Base-by-base conservation (phyloP, 805 yeast species). In the Pichia sporocuriosa region DNA sequence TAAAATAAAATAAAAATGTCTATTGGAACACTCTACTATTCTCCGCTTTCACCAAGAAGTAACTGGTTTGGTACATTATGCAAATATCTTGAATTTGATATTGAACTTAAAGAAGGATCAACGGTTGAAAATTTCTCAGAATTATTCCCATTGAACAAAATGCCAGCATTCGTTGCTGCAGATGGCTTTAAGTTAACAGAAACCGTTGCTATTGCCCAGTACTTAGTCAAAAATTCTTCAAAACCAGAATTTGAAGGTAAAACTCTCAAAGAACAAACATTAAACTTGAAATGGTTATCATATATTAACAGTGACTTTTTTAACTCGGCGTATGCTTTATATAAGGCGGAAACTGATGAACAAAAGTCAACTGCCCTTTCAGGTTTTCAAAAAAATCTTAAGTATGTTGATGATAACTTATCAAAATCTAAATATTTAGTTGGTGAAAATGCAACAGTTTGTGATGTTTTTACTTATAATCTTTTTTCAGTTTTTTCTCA, bases 231-330 rank as follows among this genome's bases (percentile, higher is more conserved):
- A 4, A 55, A 64, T 27, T 54, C 59, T 19, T 65, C 62, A 28
- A 78, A 32, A 9, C 46, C 49, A 24, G 40, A 72, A 79, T 68
- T 74, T 42, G 51, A 38, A 36, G 96, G 95, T 53, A 70, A 72
- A 57, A 70, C 70, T 61, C 66, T 69, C 51, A 64, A 67, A 47
- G 85, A 83, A 55, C 69, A 73, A 56, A 84, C 81, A 43, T 63
- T 63, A 55, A 69, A 85, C 55, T 60, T 85, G 54, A 77, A 70
- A 67, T 88, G 95, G 95, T 56, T 77, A 61, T 83, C 95, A 3
- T 66, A 81, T 50, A 67, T n/a, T n/a, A n/a, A n/a, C n/a, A n/a
- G n/a, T n/a, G n/a, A n/a, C n/a, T n/a, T n/a, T n/a, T n/a, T n/a
- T n/a, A n/a, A n/a, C n/a, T n/a, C n/a, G n/a, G n/a, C n/a, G n/a